Percentiles rank a stretch among this genome's conserved stretches.
Conservation (phyloP, 331 rosid species). For the Quercus tomentella region DNA sequence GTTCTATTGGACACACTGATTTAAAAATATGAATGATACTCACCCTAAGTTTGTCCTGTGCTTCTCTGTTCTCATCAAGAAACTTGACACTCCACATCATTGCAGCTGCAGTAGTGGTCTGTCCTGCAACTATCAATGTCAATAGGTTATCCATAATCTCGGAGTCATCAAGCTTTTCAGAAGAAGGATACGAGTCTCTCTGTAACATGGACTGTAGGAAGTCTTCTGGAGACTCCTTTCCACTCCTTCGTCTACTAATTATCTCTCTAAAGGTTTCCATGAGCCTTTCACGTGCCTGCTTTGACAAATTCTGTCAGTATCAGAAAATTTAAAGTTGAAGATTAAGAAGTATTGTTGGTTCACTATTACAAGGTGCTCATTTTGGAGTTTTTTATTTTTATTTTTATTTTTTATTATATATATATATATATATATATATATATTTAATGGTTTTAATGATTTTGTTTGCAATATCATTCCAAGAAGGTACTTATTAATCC, state of each 20-base stretch:
- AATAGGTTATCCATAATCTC: conserved; percentile 66
- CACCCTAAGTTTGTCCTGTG: conserved; percentile 55
- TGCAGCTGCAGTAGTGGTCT: conserved; percentile 78
- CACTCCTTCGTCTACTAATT: conserved; percentile 46
- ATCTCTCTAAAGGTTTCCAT: conserved; percentile 47
- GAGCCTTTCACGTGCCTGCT: conserved; percentile 62
- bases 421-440: too few species aligned
- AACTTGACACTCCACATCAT: conserved; percentile 84
- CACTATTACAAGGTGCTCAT: neutral
- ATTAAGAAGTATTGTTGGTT: neutral
- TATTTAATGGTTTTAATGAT: too few species aligned
- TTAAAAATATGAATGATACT: conserved; percentile 13
- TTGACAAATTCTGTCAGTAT: conserved; percentile 15
- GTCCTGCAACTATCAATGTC: conserved; percentile 67
- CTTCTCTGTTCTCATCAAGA: conserved; percentile 56
- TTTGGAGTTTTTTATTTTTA: too few species aligned
- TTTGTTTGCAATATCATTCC: too few species aligned
- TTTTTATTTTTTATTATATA: too few species aligned
- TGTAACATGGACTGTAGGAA: conserved; percentile 61
- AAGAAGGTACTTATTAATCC: too few species aligned
- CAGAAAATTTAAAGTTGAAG: neutral
- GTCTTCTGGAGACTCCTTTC: conserved; percentile 39
- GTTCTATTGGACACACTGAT: neutral
- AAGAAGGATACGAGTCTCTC: conserved; percentile 38
- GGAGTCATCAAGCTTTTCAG: conserved; percentile 59